Percentiles rank a stretch among this genome's conserved stretches.
Evolutionary conservation across 768 basidiomycete species (phyloP).

Genomic region (Amanita pallidorosea): DNA sequence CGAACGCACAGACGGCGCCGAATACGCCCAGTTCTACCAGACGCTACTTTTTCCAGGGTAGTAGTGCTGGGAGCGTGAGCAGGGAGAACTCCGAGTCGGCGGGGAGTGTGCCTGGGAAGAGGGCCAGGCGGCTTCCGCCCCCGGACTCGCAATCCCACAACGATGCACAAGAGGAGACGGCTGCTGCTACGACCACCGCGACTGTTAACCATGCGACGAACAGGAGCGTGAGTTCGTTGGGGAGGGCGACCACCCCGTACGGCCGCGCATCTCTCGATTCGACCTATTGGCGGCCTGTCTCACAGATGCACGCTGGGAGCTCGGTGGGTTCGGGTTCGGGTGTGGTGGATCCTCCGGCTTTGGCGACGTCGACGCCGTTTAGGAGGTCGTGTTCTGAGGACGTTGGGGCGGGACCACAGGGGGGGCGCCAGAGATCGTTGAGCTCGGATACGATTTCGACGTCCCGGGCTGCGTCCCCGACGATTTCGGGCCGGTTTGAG

Average conservation of each 20-base stretch:
- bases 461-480: neutral
- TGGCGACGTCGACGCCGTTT: slow-evolving; percentile 4
- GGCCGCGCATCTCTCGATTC: slow-evolving; percentile 3
- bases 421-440: neutral
- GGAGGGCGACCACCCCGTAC: neutral
- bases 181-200: no score
- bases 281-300: neutral
- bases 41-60: neutral
- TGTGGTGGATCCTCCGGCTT: neutral
- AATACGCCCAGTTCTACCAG: neutral
- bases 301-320: neutral
- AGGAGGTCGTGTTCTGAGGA: neutral
- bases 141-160: no score
- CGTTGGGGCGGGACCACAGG: neutral
- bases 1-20: neutral
- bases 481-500: neutral
- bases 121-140: no score
- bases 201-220: no score
- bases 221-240: neutral
- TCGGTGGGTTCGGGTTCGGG: no score
- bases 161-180: no score
- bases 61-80: neutral
- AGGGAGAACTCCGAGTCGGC: slow-evolving; percentile 2
- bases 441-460: neutral
- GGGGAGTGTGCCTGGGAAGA: neutral